These are phyloP conservation scores for Lasiodiplodia theobromae DNA, from an alignment of 2,329 filamentous ascomycete genomes.

Conservation along the genomic window DNA sequence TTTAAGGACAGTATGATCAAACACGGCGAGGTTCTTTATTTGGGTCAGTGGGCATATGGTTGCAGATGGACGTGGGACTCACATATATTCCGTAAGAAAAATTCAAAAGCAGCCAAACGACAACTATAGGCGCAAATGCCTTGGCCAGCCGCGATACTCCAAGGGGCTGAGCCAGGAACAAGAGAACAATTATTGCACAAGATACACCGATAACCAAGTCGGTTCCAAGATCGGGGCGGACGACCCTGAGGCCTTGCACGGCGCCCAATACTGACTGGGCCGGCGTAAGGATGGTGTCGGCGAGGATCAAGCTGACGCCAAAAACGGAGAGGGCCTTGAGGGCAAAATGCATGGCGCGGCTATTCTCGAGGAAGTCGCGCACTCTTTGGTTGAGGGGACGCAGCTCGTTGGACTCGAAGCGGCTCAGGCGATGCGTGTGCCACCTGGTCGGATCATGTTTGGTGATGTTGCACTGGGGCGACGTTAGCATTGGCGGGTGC, in stretches of 20 bases:
- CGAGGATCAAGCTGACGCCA: constrained; percentile 72
- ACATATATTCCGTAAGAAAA: constrained; percentile 67
- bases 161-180: constrained; percentile 71
- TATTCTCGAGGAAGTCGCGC: constrained; percentile 66
- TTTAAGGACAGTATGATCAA: constrained; percentile 58
- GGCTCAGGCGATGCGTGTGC: constrained; percentile 65
- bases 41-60: background rate
- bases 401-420: constrained; percentile 65
- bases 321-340: constrained; percentile 70
- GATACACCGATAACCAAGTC: constrained; percentile 67
- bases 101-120: constrained; percentile 73
- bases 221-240: constrained; percentile 62
- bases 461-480: constrained; percentile 63
- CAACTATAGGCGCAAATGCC: constrained; percentile 70
- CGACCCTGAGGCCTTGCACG: constrained; percentile 68
- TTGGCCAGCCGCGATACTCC: constrained; percentile 67
- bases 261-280: constrained; percentile 75
- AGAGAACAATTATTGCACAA: constrained; percentile 68
- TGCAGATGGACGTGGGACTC: constrained; percentile 27
- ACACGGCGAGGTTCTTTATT: constrained; percentile 49
- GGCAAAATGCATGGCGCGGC: constrained; percentile 57
- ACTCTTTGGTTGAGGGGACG: constrained; percentile 59
- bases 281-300: constrained; percentile 71
- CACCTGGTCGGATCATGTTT: constrained; percentile 61
- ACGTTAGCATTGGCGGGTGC: background rate